A percentile compares a stretch with the other conserved stretches of the same genome.
Evolutionary conservation across 2,329 filamentous ascomycete species (phyloP).

Genomic region (Colletotrichum liriopes): DNA sequence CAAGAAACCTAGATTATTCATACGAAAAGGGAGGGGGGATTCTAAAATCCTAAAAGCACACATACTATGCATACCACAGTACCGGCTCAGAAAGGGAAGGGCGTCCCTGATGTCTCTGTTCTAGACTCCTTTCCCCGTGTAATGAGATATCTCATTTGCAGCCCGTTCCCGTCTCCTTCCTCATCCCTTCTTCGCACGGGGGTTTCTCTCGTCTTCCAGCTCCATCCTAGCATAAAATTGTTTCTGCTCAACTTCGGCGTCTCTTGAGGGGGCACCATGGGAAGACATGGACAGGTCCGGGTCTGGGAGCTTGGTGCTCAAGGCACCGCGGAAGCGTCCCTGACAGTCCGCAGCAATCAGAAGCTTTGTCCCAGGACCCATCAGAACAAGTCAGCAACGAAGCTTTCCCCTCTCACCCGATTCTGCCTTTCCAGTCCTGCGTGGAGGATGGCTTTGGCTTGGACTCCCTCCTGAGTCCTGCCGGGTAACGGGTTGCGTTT

Average conservation of each 20-base stretch:
- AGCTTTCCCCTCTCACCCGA: slow-evolving; percentile 34
- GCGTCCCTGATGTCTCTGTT: slow-evolving; percentile 16
- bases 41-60: slow-evolving; percentile 16
- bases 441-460: not conserved
- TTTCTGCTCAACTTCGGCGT: slow-evolving; percentile 36
- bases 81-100: slow-evolving; percentile 25
- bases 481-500: slow-evolving; percentile 7
- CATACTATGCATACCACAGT: not conserved
- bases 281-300: slow-evolving; percentile 37
- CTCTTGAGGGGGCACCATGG: slow-evolving; percentile 15
- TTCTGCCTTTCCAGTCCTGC: slow-evolving; percentile 10
- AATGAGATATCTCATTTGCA: not conserved
- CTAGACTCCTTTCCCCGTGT: slow-evolving; percentile 1
- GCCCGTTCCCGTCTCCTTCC: not conserved
- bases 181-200: not conserved
- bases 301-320: slow-evolving; percentile 34
- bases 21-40: not conserved
- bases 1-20: slow-evolving; percentile 15
- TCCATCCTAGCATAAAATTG: slow-evolving; percentile 35
- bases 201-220: slow-evolving; percentile 24
- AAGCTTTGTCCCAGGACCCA: slow-evolving; percentile 32
- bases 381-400: slow-evolving; percentile 38
- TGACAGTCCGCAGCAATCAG: slow-evolving; percentile 41
- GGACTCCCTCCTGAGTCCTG: slow-evolving; percentile 2
- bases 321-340: slow-evolving; percentile 41